phyloP scores from a whole-genome alignment of 108 stramenopile species.

The Nannochloropsis salina region DNA sequence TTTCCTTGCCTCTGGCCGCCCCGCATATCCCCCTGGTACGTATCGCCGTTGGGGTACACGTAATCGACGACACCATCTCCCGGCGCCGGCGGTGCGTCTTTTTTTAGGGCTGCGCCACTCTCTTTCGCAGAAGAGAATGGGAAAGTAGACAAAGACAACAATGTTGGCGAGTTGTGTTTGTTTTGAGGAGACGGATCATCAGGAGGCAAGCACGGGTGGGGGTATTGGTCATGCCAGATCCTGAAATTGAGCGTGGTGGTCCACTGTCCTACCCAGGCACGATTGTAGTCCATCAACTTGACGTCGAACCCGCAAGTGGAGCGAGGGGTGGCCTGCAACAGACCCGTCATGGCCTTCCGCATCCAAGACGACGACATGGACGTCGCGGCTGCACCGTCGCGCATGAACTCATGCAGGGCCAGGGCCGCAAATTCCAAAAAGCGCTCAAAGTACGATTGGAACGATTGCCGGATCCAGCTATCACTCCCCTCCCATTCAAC shows the following conservation, averaged over 20 bases:
- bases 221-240: background rate
- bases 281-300: background rate
- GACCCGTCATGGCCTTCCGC: background rate
- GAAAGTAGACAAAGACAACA: background rate
- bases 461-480: constrained; percentile 32
- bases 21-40: constrained; percentile 28
- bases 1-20: constrained; percentile 33
- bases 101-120: constrained; percentile 18
- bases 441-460: constrained; percentile 42
- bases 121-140: background rate
- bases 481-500: constrained; percentile 34
- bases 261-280: background rate
- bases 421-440: constrained; percentile 24
- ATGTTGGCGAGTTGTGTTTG: constrained; percentile 22
- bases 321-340: background rate
- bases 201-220: background rate
- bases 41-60: constrained; percentile 34
- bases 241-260: background rate
- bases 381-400: background rate
- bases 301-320: background rate
- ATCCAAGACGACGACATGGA: background rate
- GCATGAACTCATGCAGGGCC: background rate
- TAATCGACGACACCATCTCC: constrained; percentile 15
- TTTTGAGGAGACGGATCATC: background rate
- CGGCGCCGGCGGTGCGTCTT: constrained; percentile 24